Conservation (phyloP, 441 rosid species). For the Omphalea diandra region DNA sequence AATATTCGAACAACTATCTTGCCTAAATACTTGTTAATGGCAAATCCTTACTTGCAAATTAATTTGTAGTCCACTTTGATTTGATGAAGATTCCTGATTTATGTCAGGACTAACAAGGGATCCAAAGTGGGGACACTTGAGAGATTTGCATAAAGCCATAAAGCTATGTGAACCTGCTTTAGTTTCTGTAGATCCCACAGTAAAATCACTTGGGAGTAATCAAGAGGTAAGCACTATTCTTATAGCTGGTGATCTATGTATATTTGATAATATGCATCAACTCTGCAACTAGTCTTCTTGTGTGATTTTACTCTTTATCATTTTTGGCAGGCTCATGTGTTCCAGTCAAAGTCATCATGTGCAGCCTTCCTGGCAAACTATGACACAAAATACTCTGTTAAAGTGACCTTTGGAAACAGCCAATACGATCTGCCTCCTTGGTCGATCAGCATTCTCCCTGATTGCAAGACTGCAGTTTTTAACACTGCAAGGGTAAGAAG, state of each 20-base stretch:
- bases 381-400: slow-evolving; percentile 52
- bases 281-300: background rate
- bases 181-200: slow-evolving; percentile 64
- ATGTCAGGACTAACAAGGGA: slow-evolving; percentile 66
- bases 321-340: slow-evolving; percentile 72
- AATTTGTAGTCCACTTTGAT: background rate
- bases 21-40: background rate
- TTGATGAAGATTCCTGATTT: background rate
- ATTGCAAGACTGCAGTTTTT: slow-evolving; percentile 88
- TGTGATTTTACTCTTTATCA: background rate
- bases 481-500: slow-evolving; percentile 91
- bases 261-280: background rate
- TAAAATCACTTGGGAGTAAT: slow-evolving; percentile 65
- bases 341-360: slow-evolving; percentile 66
- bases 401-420: slow-evolving; percentile 61
- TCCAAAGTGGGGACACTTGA: slow-evolving; percentile 97
- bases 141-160: slow-evolving; percentile 89
- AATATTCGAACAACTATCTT: background rate
- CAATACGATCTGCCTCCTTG: slow-evolving; percentile 95
- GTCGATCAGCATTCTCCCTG: slow-evolving; percentile 99
- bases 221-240: slow-evolving; percentile 58
- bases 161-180: slow-evolving; percentile 89
- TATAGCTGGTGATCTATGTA: background rate
- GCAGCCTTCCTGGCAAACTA: slow-evolving; percentile 94
- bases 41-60: background rate